Base-by-base conservation (phyloP, 2,329 filamentous ascomycete species). In the Talaromyces atroroseus region DNA sequence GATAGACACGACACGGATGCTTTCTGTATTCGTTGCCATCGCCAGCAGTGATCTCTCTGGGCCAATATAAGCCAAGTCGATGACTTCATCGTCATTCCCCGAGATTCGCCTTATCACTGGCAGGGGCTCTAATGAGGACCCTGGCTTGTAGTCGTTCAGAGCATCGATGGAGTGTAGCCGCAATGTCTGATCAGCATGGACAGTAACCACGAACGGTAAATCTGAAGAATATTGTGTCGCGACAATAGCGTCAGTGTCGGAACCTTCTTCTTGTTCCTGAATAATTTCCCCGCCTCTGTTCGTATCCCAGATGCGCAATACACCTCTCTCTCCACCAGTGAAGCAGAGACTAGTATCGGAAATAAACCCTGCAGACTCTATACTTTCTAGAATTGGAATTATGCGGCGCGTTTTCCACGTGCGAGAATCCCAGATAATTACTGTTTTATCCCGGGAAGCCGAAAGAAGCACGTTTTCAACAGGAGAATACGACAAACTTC, bases 51-150 rank as follows among this genome's bases (percentile, higher is more conserved):
- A 92, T 57, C 83, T 84, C 64, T 95, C 87, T 0, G 86, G 83
- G 1, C 94, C 84, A 54, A 97, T 79, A 66, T 94, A 96, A 29
- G 87, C 89, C 34, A 99, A 77, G 68, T 99, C 95, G 63, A 99
- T 96, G 52, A 99, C 91, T 71, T 99, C 94, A 69, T 99, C 95
- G 71, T 97, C 91, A 6, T 94, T 96, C 53, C 94, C 95, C 4
- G 92, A 96, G 63, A 99, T 95, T 46, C 90, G 84, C 63, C 89
- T 84, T 46, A 89, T 80, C 0, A 86, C 66, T 10, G 81, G 77
- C 23, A 87, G 71, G n/a, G 82, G 75, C n/a, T 76, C 71, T 74
- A 88, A 67, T 73, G 76, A 65, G 68, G 79, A 63, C 58, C 74
- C 61, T 36, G 69, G 65, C 49, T 68, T 68, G 57, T 69, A 70